Percentiles rank a stretch among this genome's conserved stretches.
Evolutionary conservation across 768 basidiomycete species (phyloP).

Genomic region (Tylopilus balloui): DNA sequence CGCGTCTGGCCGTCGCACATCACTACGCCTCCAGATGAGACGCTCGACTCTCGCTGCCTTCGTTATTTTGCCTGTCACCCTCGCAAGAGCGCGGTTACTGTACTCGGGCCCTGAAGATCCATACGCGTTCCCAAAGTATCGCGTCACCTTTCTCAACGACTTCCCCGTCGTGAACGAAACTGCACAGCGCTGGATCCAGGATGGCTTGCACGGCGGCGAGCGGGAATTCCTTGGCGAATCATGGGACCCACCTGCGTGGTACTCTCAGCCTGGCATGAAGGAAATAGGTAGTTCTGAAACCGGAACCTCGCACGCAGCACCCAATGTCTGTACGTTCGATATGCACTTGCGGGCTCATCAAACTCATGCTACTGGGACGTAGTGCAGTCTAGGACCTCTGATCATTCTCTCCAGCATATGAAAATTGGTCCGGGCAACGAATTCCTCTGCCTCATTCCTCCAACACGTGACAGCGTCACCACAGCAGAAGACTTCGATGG

Average conservation of each 20-base stretch:
- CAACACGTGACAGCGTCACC: conserved; percentile 45
- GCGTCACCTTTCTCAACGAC: conserved; percentile 72
- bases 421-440: conserved; percentile 63
- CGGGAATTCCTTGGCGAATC: conserved; percentile 71
- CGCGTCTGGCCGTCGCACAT: neutral
- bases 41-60: conserved; percentile 16
- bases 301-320: conserved; percentile 23
- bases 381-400: conserved; percentile 27
- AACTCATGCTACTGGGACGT: conserved; percentile 12
- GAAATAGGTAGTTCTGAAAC: conserved; percentile 57
- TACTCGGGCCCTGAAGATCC: conserved; percentile 78
- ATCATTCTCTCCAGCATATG: conserved; percentile 66
- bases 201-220: conserved; percentile 72
- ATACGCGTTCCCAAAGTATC: conserved; percentile 78
- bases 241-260: conserved; percentile 41
- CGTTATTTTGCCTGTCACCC: conserved; percentile 11
- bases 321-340: conserved; percentile 38
- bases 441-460: conserved; percentile 78
- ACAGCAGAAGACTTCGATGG: conserved; percentile 50
- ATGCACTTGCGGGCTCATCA: conserved; percentile 5
- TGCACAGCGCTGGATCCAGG: conserved; percentile 66
- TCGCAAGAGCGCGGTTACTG: conserved; percentile 35
- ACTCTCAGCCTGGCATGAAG: conserved; percentile 41
- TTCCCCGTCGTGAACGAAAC: conserved; percentile 71
- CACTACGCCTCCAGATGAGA: conserved; percentile 11